A percentile compares a stretch with the other conserved stretches of the same genome.
Conservation (phyloP, 805 yeast species). For the Pichia heedii region DNA sequence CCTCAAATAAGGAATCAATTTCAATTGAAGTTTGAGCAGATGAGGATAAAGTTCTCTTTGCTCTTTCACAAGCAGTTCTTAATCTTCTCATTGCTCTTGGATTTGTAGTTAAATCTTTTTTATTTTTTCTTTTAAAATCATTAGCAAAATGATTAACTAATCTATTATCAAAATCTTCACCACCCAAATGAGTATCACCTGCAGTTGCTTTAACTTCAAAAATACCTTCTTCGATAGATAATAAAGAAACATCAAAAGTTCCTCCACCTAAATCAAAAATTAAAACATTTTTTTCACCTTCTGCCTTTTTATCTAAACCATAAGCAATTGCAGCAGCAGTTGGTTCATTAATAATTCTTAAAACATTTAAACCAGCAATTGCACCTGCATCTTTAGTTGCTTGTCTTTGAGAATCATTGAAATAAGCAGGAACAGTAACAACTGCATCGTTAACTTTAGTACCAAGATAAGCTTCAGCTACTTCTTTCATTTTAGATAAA, state of each 20-base stretch:
- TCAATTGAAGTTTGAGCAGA: conserved; percentile 93
- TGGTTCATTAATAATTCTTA: conserved; percentile 75
- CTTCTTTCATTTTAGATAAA: conserved; percentile 53
- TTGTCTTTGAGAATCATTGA: conserved; percentile 74
- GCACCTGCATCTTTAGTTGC: conserved; percentile 77
- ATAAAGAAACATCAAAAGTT: conserved; percentile 71
- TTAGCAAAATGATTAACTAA: conserved; percentile 83
- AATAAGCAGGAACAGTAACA: conserved; percentile 78
- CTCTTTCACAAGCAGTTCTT: conserved; percentile 98
- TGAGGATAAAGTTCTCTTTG: conserved; percentile 96
- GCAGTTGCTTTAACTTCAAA: conserved; percentile 77
- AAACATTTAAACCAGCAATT: conserved; percentile 64
- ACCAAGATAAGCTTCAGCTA: conserved; percentile 52
- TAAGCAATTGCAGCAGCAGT: conserved; percentile 83
- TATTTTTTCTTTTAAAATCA: conserved; percentile 97
- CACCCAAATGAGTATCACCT: conserved; percentile 81
- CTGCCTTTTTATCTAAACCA: conserved; percentile 50
- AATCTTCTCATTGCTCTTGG: conserved; percentile 98
- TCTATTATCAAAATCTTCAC: conserved; percentile 75
- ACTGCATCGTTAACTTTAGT: conserved; percentile 58
- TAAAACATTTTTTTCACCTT: conserved; percentile 42
- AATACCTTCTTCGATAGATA: conserved; percentile 73
- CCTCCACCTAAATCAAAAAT: conserved; percentile 81
- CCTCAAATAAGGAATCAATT: conserved; percentile 91
- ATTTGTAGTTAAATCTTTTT: conserved; percentile 86